phyloP scores from a whole-genome alignment of 1,284 basidiomycete species.

The Apiotrichum mycotoxinovorans region DNA sequence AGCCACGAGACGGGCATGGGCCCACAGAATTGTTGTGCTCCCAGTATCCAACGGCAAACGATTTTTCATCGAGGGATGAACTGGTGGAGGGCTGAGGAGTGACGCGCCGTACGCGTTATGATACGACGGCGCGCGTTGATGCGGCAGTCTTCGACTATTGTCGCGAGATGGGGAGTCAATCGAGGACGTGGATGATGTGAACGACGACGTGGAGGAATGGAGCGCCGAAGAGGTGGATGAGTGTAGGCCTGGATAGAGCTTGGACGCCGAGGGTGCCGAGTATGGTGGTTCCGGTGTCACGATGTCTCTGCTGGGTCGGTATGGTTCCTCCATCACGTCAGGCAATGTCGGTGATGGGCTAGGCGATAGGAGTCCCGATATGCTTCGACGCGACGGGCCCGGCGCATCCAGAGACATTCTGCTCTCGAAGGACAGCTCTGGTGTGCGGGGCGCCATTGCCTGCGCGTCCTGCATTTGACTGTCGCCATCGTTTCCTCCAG shows the following conservation, averaged over 20 bases:
- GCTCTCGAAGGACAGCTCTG: not conserved
- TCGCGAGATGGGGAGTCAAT: constrained; percentile 1
- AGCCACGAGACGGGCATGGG: constrained; percentile 44
- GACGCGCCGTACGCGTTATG: constrained; percentile 36
- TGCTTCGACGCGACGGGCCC: not conserved
- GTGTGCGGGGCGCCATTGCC: not conserved
- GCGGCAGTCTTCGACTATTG: constrained; percentile 3
- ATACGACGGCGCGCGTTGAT: constrained; percentile 29
- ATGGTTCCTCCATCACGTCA: constrained; percentile 15
- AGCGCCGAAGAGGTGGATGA: not conserved
- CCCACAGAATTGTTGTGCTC: constrained; percentile 46
- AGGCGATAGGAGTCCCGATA: constrained; percentile 2
- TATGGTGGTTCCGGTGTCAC: not conserved
- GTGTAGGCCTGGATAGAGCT: not conserved
- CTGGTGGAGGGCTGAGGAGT: constrained; percentile 23
- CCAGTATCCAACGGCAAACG: constrained; percentile 24
- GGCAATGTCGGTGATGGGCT: constrained; percentile 13
- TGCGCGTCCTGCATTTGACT: constrained; percentile 4
- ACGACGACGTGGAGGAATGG: constrained; percentile 2
- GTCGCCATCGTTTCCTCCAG: not conserved
- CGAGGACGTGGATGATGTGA: not conserved
- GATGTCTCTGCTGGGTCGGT: not conserved
- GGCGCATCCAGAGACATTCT: not conserved
- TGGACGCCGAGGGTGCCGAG: not conserved
- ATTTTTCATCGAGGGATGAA: constrained; percentile 30